These are phyloP conservation scores for Xylariaceae sp. DNA, from an alignment of 2,329 filamentous ascomycete genomes.

Conservation along the genomic window DNA sequence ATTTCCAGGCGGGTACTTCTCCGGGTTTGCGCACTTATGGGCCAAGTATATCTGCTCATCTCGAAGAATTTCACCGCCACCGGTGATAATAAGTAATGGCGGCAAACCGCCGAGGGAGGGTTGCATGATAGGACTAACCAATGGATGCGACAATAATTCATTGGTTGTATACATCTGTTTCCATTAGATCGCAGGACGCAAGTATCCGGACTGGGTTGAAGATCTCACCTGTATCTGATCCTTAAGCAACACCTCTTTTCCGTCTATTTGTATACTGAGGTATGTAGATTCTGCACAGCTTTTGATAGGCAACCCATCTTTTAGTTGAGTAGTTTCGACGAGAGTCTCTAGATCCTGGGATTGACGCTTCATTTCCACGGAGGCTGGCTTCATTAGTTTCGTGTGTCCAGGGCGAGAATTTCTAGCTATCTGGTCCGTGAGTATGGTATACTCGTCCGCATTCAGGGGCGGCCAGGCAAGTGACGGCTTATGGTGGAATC, in stretches of 20 bases:
- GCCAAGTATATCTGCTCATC: slow-evolving; percentile 95
- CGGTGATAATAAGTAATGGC: slow-evolving; percentile 79
- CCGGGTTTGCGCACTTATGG: slow-evolving; percentile 86
- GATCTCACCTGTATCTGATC: slow-evolving; percentile 82
- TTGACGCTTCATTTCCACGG: slow-evolving; percentile 32
- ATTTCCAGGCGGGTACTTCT: slow-evolving; percentile 67
- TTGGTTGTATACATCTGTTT: slow-evolving; percentile 70
- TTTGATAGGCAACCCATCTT: slow-evolving; percentile 9
- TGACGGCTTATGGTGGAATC: slow-evolving; percentile 88
- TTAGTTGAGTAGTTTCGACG: slow-evolving; percentile 12
- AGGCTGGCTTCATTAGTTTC: slow-evolving; percentile 37
- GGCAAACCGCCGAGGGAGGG: slow-evolving; percentile 85
- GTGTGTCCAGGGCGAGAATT: slow-evolving; percentile 28
- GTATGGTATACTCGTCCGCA: slow-evolving; percentile 62
- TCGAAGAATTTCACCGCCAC: slow-evolving; percentile 81
- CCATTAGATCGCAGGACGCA: slow-evolving; percentile 19
- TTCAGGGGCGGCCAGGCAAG: slow-evolving; percentile 90
- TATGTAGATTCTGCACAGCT: slow-evolving; percentile 33
- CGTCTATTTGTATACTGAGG: slow-evolving; percentile 67
- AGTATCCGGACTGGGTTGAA: not conserved
- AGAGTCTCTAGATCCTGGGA: slow-evolving; percentile 21
- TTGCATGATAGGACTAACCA: slow-evolving; percentile 86
- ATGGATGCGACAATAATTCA: slow-evolving; percentile 74
- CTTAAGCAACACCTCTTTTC: slow-evolving; percentile 66
- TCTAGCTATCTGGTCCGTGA: slow-evolving; percentile 50